phyloP scores from a whole-genome alignment of 2,329 filamentous ascomycete species.

The Fusarium proliferatum region DNA sequence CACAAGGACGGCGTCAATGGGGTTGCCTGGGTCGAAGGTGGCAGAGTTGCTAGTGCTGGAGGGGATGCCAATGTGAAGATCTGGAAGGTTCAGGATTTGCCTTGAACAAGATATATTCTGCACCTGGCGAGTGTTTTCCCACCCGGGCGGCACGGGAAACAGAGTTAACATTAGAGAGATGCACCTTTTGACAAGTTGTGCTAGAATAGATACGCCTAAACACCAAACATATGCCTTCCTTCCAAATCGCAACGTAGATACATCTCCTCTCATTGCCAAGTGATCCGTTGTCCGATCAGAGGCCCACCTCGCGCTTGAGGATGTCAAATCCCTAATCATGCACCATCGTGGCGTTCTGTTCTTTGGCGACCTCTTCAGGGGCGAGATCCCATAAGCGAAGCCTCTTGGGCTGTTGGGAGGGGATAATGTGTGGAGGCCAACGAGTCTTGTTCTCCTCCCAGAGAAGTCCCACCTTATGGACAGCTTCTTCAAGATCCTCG shows the following conservation, averaged over 20 bases:
- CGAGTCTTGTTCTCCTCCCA: slow-evolving; percentile 51
- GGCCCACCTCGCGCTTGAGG: slow-evolving; percentile 5
- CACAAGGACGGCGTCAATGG: slow-evolving; percentile 97
- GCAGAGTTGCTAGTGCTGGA: slow-evolving; percentile 81
- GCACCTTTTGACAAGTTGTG: slow-evolving; percentile 19
- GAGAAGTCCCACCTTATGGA: slow-evolving; percentile 52
- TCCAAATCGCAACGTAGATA: neutral
- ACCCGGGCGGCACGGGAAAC: slow-evolving; percentile 5
- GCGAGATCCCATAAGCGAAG: slow-evolving; percentile 52
- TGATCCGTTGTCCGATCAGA: neutral
- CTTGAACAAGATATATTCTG: slow-evolving; percentile 30
- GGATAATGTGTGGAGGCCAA: slow-evolving; percentile 48
- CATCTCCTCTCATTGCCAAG: neutral
- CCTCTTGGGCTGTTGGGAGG: slow-evolving; percentile 22
- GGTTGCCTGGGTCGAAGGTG: slow-evolving; percentile 79
- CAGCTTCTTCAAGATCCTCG: slow-evolving; percentile 50
- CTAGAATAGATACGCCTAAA: slow-evolving; percentile 21
- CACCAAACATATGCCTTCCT: slow-evolving; percentile 19
- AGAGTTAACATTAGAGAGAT: slow-evolving; percentile 14
- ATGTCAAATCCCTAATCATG: slow-evolving; percentile 51
- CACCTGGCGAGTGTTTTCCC: slow-evolving; percentile 20
- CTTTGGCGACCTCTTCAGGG: slow-evolving; percentile 48
- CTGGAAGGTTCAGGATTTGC: slow-evolving; percentile 67
- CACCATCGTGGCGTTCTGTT: slow-evolving; percentile 53
- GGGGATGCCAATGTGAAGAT: slow-evolving; percentile 92